Conservation (phyloP, 2,329 filamentous ascomycete species). For the Clonostachys sp. region DNA sequence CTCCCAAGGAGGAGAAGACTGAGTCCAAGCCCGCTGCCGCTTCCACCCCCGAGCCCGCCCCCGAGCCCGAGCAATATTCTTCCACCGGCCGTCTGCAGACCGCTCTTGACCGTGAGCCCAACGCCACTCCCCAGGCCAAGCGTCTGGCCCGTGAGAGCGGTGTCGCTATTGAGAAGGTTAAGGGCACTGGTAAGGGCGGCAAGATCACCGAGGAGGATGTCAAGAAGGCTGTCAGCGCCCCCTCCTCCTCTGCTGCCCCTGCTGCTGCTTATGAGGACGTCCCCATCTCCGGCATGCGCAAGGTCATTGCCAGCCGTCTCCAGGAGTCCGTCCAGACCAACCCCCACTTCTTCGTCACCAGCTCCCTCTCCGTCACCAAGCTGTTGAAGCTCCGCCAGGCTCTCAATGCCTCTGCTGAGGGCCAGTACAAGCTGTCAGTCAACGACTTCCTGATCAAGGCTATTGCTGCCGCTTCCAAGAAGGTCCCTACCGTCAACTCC, state of each 20-base stretch:
- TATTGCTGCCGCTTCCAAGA: conserved; percentile 79
- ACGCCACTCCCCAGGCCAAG: conserved; percentile 69
- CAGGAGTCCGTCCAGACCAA: conserved; percentile 86
- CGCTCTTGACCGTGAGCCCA: conserved; percentile 76
- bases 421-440: conserved; percentile 98
- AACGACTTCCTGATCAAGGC: conserved; percentile 99
- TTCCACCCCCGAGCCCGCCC: conserved; percentile 36
- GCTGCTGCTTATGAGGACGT: conserved; percentile 76
- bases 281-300: conserved; percentile 89
- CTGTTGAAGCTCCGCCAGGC: conserved; percentile 93
- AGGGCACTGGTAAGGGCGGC: conserved; percentile 82
- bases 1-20: conserved; percentile 63
- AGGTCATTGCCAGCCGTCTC: conserved; percentile 91
- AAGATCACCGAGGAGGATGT: conserved; percentile 90
- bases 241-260: conserved; percentile 43
- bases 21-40: conserved; percentile 44
- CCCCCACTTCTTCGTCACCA: conserved; percentile 97
- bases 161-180: conserved; percentile 70
- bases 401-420: conserved; percentile 82
- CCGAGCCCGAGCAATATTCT: conserved; percentile 65
- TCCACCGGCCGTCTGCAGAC: conserved; percentile 76
- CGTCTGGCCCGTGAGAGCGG: conserved; percentile 82
- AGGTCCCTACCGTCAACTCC: conserved; percentile 93
- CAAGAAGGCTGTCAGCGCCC: conserved; percentile 71
- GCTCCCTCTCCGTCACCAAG: conserved; percentile 87